phyloP scores from a whole-genome alignment of 1,284 basidiomycete genomes.

The Trametes hirsuta region DNA sequence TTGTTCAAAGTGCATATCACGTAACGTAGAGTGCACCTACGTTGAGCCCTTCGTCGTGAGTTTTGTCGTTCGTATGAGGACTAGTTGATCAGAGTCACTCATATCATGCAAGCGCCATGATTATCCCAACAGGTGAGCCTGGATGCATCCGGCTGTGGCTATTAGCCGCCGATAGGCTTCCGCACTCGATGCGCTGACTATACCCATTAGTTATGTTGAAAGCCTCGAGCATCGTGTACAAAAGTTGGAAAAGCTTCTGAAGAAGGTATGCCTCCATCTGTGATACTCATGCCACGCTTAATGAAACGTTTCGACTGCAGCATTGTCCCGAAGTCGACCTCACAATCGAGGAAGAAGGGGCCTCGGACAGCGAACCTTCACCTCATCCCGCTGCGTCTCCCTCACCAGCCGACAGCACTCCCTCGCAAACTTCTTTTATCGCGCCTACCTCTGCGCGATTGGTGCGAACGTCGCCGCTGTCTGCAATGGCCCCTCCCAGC shows the following conservation, averaged over 20 bases:
- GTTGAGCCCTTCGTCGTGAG: slow-evolving; percentile 68
- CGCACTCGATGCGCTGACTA: neutral
- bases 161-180: slow-evolving; percentile 25
- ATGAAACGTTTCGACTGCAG: neutral
- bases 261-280: slow-evolving; percentile 45
- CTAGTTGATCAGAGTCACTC: neutral
- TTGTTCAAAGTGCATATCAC: slow-evolving; percentile 80
- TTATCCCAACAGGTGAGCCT: slow-evolving; percentile 74
- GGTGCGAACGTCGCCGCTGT: no score
- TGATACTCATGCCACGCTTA: neutral
- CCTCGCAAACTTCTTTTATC: neutral
- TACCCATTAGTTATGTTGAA: slow-evolving; percentile 61
- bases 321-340: neutral
- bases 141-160: neutral
- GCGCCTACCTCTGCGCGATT: neutral
- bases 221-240: slow-evolving; percentile 69
- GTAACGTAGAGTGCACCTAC: slow-evolving; percentile 76
- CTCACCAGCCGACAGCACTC: neutral
- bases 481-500: neutral
- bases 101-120: slow-evolving; percentile 62
- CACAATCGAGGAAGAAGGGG: neutral
- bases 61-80: neutral
- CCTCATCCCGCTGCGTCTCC: neutral
- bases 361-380: neutral
- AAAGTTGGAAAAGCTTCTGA: slow-evolving; percentile 68